Percentiles rank a stretch among this genome's conserved stretches.
These are phyloP conservation scores for Aaosphaeria pasadenensis DNA, from an alignment of 2,329 filamentous ascomycete species.

Conservation along the genomic window DNA sequence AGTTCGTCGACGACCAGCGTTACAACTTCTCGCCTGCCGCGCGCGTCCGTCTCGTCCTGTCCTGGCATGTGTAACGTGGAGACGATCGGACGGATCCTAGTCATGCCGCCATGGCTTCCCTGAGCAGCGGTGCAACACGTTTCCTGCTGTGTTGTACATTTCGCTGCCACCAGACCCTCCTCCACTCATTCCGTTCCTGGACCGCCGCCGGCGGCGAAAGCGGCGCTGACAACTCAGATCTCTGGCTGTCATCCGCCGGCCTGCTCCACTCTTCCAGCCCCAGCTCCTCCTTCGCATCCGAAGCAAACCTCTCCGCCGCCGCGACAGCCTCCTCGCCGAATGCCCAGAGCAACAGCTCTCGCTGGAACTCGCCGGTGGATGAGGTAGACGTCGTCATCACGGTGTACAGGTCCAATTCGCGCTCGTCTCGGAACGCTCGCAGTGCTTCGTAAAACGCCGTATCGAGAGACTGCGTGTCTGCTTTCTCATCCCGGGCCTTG, in stretches of 20 bases:
- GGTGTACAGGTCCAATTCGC: constrained; percentile 58
- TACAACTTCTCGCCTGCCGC: too few relatives aligned
- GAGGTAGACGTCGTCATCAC: constrained; percentile 67
- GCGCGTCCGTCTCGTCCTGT: too few relatives aligned
- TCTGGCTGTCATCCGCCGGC: constrained; percentile 38
- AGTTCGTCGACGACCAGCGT: too few relatives aligned
- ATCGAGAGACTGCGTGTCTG: constrained; percentile 14
- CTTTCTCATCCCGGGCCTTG: constrained; percentile 47
- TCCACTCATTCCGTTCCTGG: constrained; percentile 42
- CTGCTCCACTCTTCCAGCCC: constrained; percentile 56
- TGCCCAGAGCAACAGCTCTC: constrained; percentile 69
- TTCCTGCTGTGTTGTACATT: constrained; percentile 60
- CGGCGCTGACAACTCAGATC: constrained; percentile 13
- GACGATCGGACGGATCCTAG: too few relatives aligned
- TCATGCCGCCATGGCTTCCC: constrained; percentile 39
- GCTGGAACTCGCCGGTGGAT: constrained; percentile 54
- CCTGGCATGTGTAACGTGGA: too few relatives aligned
- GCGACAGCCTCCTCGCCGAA: constrained; percentile 48
- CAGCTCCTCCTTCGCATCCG: constrained; percentile 47
- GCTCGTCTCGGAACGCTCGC: constrained; percentile 54
- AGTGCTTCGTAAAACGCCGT: constrained; percentile 50
- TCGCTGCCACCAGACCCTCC: constrained; percentile 65
- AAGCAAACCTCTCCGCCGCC: constrained; percentile 56
- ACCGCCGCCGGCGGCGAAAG: too few relatives aligned
- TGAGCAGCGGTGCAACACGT: constrained; percentile 59